Percentiles rank a stretch among this genome's conserved stretches.
Conservation (phyloP, 2,329 filamentous ascomycete genomes). For the Madurella mycetomatis region DNA sequence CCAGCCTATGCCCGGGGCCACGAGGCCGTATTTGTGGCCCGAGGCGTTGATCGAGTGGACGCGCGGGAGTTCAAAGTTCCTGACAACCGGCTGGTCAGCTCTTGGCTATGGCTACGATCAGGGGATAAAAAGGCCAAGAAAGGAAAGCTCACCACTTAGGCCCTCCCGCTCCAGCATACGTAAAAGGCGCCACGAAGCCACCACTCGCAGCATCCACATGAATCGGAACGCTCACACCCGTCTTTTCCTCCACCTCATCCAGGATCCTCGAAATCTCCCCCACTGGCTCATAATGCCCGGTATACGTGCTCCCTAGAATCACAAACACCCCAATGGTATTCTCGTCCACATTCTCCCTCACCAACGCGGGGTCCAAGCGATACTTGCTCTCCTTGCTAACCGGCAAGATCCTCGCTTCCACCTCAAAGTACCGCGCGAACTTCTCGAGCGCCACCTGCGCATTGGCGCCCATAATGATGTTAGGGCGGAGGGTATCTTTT, state of each 20-base stretch:
- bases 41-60: constrained; percentile 64
- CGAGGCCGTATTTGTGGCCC: constrained; percentile 58
- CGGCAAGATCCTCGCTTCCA: constrained; percentile 61
- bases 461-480: constrained; percentile 71
- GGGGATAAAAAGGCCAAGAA: not conserved
- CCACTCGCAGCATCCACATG: constrained; percentile 61
- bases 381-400: constrained; percentile 58
- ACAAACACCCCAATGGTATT: constrained; percentile 75
- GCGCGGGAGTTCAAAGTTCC: constrained; percentile 57
- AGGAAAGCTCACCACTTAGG: constrained; percentile 47
- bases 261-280: constrained; percentile 63
- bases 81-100: constrained; percentile 6
- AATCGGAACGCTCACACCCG: constrained; percentile 62
- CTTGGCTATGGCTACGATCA: not conserved
- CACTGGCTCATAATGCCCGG: constrained; percentile 68
- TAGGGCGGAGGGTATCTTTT: constrained; percentile 61
- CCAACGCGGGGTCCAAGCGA: constrained; percentile 58
- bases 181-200: constrained; percentile 59
- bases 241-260: constrained; percentile 57
- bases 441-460: constrained; percentile 71
- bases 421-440: constrained; percentile 70
- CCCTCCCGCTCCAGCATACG: constrained; percentile 50
- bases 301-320: constrained; percentile 69
- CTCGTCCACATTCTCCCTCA: constrained; percentile 65
- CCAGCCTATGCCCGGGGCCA: constrained; percentile 67